Evolutionary conservation across 495 filamentous ascomycete species (phyloP).

Genomic region (Penicillium subrubescens): DNA sequence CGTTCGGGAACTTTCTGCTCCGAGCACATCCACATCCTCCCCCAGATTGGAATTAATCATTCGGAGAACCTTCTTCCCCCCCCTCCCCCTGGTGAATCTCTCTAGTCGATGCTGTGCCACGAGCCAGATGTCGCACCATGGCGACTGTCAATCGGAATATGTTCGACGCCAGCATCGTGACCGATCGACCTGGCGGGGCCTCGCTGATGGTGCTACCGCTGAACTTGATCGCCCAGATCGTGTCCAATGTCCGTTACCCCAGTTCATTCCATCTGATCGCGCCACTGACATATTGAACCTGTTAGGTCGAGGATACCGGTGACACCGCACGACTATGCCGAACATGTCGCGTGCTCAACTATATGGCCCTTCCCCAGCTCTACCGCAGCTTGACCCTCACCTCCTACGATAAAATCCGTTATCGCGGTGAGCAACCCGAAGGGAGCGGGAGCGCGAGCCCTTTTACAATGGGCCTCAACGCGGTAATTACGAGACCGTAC

Average conservation of each 20-base stretch:
- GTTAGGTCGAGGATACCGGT: constrained; percentile 54
- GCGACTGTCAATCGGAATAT: constrained; percentile 50
- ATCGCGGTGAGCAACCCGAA: constrained; percentile 59
- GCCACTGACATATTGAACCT: constrained; percentile 5
- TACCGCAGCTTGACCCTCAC: constrained; percentile 58
- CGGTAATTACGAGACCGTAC: constrained; percentile 57
- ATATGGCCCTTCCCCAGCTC: constrained; percentile 64
- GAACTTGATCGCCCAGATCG: constrained; percentile 59
- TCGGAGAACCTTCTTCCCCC: not conserved
- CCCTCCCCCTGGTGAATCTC: not conserved
- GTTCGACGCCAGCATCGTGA: constrained; percentile 45
- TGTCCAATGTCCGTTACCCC: constrained; percentile 47
- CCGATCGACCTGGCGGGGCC: constrained; percentile 35
- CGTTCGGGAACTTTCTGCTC: constrained; percentile 30
- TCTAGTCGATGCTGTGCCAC: constrained; percentile 34
- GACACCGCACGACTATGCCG: constrained; percentile 61
- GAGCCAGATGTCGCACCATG: constrained; percentile 45
- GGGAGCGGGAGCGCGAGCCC: constrained; percentile 63
- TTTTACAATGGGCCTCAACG: constrained; percentile 64
- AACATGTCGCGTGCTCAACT: constrained; percentile 64
- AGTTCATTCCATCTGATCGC: constrained; percentile 3
- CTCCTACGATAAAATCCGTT: constrained; percentile 63
- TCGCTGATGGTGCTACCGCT: constrained; percentile 54
- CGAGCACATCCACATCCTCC: constrained; percentile 12
- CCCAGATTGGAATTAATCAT: constrained; percentile 15